Evolutionary conservation across 306 rosid species (phyloP), one percentile per base, ranked within the genome.

Genomic region (Malus fusca): DNA sequence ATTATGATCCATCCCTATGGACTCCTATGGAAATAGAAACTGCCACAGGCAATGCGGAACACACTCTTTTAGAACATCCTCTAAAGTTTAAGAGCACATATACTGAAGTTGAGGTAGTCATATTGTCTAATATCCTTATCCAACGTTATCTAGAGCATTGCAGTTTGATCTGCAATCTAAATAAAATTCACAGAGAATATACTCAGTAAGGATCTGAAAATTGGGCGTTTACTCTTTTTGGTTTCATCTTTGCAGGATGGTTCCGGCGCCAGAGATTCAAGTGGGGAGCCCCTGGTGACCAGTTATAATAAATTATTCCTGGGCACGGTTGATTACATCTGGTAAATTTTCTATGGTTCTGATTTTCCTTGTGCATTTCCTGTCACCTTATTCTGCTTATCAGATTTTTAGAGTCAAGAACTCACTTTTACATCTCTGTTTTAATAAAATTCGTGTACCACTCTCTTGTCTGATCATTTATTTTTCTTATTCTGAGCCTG

Each of bases 261-360:
- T 77, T 78, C 90, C 19, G 92, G 90, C 60, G 85, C 90, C 69
- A 89, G 99, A 81, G 98, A 88, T 77, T 77, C 86, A 61, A 75
- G 85, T 78, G 97, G 97, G 60, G 99, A 95, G 83, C 99, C 99
- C 66, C 77, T 84, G 68, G 92, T 83, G 75, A 95, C 99, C 75
- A 95, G 97, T 85, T 92, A 88, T 79, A 71, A 95, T 71, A 83
- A 83, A 62, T 70, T 92, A 82, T 95, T 95, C 82, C 62, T 82
- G 58, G 97, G 97, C 67, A 92, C 97, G 8, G 97, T 95, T 65
- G 98, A 92, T 84, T 95, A 95, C 80, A 95, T 95, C 78, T 95
- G 99, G 99, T 92, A 85, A 74, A 83, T 77, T 52, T 44, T 77
- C 75, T 3, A 61, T 44, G 58, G 55, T 72, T 76, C 77, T 63